These are phyloP conservation scores for Austroboletus niveus DNA, from an alignment of 1,284 basidiomycete genomes.

Conservation along the genomic window DNA sequence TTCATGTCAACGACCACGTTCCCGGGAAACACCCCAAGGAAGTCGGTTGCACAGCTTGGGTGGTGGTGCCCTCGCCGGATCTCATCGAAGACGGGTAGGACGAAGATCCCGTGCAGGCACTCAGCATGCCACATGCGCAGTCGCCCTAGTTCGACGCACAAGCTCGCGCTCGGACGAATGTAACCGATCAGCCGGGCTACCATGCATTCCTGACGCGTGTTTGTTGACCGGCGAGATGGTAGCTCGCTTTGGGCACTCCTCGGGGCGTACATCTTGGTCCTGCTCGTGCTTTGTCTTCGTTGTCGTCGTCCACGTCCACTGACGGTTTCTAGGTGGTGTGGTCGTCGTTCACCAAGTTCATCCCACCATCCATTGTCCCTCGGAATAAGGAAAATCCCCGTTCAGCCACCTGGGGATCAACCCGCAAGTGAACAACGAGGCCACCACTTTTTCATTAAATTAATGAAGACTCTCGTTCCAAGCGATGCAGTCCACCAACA, in stretches of 20 bases:
- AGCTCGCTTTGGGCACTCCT: too few species aligned
- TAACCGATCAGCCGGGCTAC: neutral
- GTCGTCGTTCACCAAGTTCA: neutral
- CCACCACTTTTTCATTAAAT: neutral
- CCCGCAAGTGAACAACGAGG: neutral
- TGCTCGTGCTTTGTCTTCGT: neutral
- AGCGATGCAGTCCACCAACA: constrained; percentile 5
- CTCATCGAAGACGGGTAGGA: neutral
- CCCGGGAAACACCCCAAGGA: neutral
- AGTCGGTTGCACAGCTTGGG: neutral
- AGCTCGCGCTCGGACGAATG: neutral
- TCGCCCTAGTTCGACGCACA: too few species aligned
- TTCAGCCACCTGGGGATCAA: neutral
- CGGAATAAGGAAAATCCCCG: neutral
- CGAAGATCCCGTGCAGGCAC: neutral
- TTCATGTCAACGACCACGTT: neutral
- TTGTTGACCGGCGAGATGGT: too few species aligned
- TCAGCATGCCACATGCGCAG: too few species aligned
- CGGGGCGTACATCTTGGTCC: too few species aligned
- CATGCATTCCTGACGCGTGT: too few species aligned
- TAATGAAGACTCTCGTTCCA: constrained; percentile 3
- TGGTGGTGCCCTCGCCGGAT: neutral
- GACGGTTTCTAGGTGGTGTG: too few species aligned
- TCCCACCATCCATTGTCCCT: constrained; percentile 7
- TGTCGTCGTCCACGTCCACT: constrained; percentile 1